These are phyloP conservation scores for Camelina hispida DNA, from an alignment of 345 rosid species.

Conservation along the genomic window DNA sequence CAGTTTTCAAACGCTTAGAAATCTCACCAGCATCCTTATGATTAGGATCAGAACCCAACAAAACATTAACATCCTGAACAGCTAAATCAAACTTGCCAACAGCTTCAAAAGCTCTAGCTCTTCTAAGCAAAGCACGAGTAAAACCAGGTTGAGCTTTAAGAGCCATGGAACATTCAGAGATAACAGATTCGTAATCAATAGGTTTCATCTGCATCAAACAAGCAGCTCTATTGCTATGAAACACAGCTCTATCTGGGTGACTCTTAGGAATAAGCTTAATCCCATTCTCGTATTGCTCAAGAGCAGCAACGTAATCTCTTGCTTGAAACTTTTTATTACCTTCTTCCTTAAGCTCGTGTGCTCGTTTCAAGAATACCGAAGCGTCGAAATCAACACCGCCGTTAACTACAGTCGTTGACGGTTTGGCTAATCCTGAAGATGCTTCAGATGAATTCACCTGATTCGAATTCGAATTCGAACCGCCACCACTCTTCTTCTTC, in stretches of 20 bases:
- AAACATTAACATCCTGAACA: constrained; percentile 74
- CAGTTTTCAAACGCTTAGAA: constrained; percentile 57
- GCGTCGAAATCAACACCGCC: constrained; percentile 74
- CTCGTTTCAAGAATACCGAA: constrained; percentile 71
- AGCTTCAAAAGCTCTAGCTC: constrained; percentile 93
- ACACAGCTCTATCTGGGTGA: constrained; percentile 89
- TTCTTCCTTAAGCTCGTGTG: constrained; percentile 96
- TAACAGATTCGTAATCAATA: constrained; percentile 77
- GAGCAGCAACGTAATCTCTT: constrained; percentile 82
- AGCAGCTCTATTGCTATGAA: constrained; percentile 92
- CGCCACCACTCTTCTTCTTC: constrained; percentile 64
- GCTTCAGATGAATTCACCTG: constrained; percentile 53
- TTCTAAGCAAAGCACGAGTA: constrained; percentile 77
- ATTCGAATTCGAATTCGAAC: constrained; percentile 40
- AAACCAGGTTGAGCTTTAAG: constrained; percentile 86
- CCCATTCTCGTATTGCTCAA: constrained; percentile 79
- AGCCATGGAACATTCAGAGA: constrained; percentile 83
- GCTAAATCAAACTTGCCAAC: constrained; percentile 80
- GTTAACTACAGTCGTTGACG: constrained; percentile 56
- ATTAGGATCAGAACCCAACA: constrained; percentile 73
- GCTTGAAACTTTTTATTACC: constrained; percentile 84
- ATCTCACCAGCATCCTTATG: constrained; percentile 84
- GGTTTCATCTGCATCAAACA: constrained; percentile 99
- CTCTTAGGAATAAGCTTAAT: constrained; percentile 71
- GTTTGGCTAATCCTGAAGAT: constrained; percentile 27